Base-by-base conservation (phyloP, 2,329 filamentous ascomycete species). In the Neonectria magnoliae region DNA sequence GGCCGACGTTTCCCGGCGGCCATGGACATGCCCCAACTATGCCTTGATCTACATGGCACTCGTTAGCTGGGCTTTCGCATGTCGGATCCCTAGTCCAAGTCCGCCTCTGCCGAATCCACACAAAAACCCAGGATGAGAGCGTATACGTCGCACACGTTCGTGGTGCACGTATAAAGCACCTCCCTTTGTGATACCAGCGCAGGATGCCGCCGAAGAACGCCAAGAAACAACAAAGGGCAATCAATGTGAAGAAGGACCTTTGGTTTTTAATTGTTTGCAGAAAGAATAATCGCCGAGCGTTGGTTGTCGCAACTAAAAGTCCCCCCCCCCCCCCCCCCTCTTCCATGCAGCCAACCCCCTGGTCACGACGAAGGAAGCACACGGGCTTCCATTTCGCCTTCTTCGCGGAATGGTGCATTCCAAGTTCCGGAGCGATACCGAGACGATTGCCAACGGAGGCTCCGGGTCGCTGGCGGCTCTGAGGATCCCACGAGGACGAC, bases 1-100 rank as follows among this genome's bases (percentile, higher is more conserved):
- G 29, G 29, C 41, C 57, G 38, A 53, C 45, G 57, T 25, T 57
- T 48, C 20, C 18, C 33, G 36, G 48, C 33, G 36, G 48, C 13
- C 3, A 13, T 48, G 14, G 45, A 13, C 5, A 36, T 14, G 5
- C 31, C 13, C 31, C 31, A 14, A 16, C 10, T 33, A 13, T 33
- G 31, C 31, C 31, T 33, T 10, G 31, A 33, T 33, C 31, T 10
- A 33, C 31, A 11, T 33, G 31, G 31, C 31, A 31, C 29, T 31
- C 7, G 25, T 25, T 25, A 9, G 29, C 29, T 31, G 10, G 29
- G 29, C 29, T 10, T 33, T 33, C 31, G 10, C 31, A 33, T 33
- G 11, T 10, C 31, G 10, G 5, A 16, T 36, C 13, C 13, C 33
- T 16, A 16, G 33, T 36, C 14, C 33, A 36, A 36, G 14, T 36